Conservation (phyloP, 139 green algal species). For the Chlamydomonas asymmetrica region DNA sequence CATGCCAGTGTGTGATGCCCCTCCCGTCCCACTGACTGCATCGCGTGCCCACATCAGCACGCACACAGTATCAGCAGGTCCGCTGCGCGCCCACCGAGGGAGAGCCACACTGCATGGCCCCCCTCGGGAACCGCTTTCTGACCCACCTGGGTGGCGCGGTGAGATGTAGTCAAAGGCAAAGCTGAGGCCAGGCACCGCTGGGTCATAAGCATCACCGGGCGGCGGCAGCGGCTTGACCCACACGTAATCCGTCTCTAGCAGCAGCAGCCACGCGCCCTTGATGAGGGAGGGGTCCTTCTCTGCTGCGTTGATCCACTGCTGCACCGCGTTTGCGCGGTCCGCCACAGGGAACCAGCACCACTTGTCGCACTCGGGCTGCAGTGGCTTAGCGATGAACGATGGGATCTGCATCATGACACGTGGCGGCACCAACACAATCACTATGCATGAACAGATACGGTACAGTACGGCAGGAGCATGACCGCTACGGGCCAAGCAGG, state of each 20-base stretch:
- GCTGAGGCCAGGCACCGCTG: conserved; percentile 27
- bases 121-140: conserved; percentile 1
- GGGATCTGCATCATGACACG: conserved; percentile 64
- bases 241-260: conserved; percentile 89
- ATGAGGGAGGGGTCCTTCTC: conserved; percentile 55
- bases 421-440: too few relatives aligned
- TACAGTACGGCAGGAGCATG: too few relatives aligned
- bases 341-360: conserved; percentile 92
- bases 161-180: conserved; percentile 80
- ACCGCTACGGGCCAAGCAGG: too few relatives aligned
- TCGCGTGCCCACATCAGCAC: background rate
- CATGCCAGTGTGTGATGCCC: too few relatives aligned
- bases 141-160: conserved; percentile 37
- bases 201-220: conserved; percentile 47
- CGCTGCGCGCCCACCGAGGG: background rate
- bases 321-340: conserved; percentile 79
- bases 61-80: background rate
- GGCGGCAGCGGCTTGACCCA: conserved; percentile 70
- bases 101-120: background rate
- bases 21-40: too few relatives aligned
- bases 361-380: conserved; percentile 70
- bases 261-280: conserved; percentile 80
- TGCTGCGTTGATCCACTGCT: conserved; percentile 75
- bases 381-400: conserved; percentile 63
- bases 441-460: too few relatives aligned